Conservation (phyloP, 805 yeast species). For the Candida maris region DNA sequence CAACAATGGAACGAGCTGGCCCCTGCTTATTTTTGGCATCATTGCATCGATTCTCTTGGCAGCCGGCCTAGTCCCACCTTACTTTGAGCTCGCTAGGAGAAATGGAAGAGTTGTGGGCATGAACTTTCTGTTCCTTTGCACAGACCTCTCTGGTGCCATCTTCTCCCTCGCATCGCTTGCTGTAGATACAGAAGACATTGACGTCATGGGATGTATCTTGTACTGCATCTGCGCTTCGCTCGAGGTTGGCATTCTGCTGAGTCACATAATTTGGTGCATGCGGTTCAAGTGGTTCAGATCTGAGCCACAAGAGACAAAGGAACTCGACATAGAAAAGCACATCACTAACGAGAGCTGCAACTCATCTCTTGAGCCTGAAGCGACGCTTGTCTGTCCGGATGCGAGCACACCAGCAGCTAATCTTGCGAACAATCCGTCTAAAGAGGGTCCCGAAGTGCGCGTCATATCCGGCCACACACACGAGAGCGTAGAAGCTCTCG, state of each 20-base stretch:
- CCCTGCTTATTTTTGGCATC: constrained; percentile 44
- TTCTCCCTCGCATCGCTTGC: constrained; percentile 65
- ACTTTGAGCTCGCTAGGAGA: constrained; percentile 49
- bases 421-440: no score
- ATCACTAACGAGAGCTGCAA: neutral
- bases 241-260: constrained; percentile 71
- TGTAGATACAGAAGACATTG: constrained; percentile 47
- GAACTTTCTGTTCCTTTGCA: constrained; percentile 46
- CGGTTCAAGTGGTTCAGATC: constrained; percentile 32
- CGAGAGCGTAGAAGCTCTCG: no score
- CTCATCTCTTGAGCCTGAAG: neutral
- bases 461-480: no score
- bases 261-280: constrained; percentile 69
- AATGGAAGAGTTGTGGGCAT: constrained; percentile 53
- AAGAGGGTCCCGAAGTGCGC: no score
- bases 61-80: constrained; percentile 52
- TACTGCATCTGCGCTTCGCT: constrained; percentile 69
- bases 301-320: neutral
- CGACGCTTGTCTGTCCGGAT: no score
- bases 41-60: constrained; percentile 48
- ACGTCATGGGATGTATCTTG: constrained; percentile 73
- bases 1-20: constrained; percentile 41
- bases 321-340: constrained; percentile 2
- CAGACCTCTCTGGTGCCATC: constrained; percentile 51
- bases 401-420: no score